phyloP scores from a whole-genome alignment of 495 filamentous ascomycete genomes.

The Penicillium silybi region DNA sequence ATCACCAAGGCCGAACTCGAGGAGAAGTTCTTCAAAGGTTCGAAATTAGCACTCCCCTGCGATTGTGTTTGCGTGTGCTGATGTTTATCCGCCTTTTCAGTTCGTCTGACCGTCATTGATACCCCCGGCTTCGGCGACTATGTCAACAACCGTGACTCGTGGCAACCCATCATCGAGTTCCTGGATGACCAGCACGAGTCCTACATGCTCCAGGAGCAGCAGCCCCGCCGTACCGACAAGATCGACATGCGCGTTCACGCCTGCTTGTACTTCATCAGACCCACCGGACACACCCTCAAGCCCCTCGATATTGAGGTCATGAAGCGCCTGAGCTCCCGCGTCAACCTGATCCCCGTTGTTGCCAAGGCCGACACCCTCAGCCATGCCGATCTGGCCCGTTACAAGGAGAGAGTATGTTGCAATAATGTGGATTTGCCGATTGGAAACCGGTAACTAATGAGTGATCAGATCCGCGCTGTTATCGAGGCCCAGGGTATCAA shows the following conservation, averaged over 20 bases:
- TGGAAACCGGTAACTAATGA: background rate
- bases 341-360: slow-evolving; percentile 97
- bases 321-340: slow-evolving; percentile 95
- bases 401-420: slow-evolving; percentile 79
- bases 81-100: slow-evolving; percentile 43
- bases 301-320: slow-evolving; percentile 99
- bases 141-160: slow-evolving; percentile 99
- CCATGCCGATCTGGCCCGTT: slow-evolving; percentile 81
- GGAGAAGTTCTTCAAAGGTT: slow-evolving; percentile 99
- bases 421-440: slow-evolving; percentile 3
- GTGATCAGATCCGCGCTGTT: slow-evolving; percentile 76
- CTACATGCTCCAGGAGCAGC: slow-evolving; percentile 99
- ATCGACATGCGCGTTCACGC: slow-evolving; percentile 98
- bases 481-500: slow-evolving; percentile 98
- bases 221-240: slow-evolving; percentile 94
- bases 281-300: slow-evolving; percentile 97
- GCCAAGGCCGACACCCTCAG: slow-evolving; percentile 98
- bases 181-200: slow-evolving; percentile 99
- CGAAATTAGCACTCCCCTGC: background rate
- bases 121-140: slow-evolving; percentile 99
- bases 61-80: slow-evolving; percentile 5
- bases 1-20: slow-evolving; percentile 99
- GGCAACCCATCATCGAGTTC: slow-evolving; percentile 99
- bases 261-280: slow-evolving; percentile 97
- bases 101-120: slow-evolving; percentile 96